These are phyloP conservation scores for Podila epigama DNA, from an alignment of 192 early-diverging fungal genomes.

Conservation along the genomic window DNA sequence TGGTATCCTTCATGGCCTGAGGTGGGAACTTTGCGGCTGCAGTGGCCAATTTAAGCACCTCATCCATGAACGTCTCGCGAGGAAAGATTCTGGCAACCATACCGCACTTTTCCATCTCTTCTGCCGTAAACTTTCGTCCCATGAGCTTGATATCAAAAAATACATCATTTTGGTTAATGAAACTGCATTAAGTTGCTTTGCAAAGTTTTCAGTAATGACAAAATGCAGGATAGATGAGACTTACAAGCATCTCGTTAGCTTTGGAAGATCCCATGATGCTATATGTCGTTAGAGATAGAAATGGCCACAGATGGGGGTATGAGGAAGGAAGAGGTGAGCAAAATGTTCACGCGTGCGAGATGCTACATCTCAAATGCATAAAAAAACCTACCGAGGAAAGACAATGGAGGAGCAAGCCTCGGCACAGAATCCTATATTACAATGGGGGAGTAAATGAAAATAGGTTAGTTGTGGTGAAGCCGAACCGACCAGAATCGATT, in stretches of 20 bases:
- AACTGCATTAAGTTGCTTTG: too few relatives aligned
- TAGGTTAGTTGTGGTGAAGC: not conserved
- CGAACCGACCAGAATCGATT: not conserved
- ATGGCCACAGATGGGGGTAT: too few relatives aligned
- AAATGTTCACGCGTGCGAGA: too few relatives aligned
- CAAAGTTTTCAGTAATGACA: not conserved
- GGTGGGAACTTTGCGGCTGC: constrained; percentile 60
- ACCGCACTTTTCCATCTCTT: constrained; percentile 66
- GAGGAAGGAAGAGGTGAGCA: too few relatives aligned
- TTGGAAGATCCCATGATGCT: constrained; percentile 67
- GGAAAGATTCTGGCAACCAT: constrained; percentile 63
- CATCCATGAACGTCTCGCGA: constrained; percentile 55
- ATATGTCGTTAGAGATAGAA: not conserved
- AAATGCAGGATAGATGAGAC: not conserved
- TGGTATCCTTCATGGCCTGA: constrained; percentile 64
- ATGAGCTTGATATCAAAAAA: constrained; percentile 49
- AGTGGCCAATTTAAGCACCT: constrained; percentile 58
- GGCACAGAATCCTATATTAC: constrained; percentile 64
- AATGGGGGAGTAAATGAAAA: not conserved
- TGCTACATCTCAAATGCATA: too few relatives aligned
- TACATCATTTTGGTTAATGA: not conserved
- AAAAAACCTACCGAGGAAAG: constrained; percentile 69
- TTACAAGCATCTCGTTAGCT: constrained; percentile 75
- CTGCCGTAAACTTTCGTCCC: constrained; percentile 58
- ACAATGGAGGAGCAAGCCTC: constrained; percentile 75